Percentiles rank a stretch among this genome's conserved stretches.
Evolutionary conservation across 2,329 filamentous ascomycete species (phyloP).

Genomic region (Cordyceps farinosa): DNA sequence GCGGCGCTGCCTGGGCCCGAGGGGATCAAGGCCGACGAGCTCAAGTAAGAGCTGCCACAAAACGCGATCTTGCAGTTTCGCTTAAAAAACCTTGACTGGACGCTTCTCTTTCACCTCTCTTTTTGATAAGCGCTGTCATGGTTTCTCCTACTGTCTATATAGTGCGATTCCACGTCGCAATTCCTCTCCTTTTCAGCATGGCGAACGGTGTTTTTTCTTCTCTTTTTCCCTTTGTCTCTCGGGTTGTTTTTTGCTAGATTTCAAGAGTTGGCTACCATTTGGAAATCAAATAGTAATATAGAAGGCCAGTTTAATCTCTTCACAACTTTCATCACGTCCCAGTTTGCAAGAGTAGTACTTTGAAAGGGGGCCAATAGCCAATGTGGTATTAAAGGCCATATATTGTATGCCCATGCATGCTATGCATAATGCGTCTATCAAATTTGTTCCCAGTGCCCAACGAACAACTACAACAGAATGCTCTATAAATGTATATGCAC

Average conservation of each 20-base stretch:
- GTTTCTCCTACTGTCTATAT: neutral
- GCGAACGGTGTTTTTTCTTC: conserved; percentile 13
- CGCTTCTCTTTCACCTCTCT: neutral
- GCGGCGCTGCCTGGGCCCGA: neutral
- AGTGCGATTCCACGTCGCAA: neutral
- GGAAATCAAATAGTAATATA: neutral
- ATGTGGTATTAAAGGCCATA: neutral
- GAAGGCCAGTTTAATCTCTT: neutral
- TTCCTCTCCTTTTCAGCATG: conserved; percentile 1
- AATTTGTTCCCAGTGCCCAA: neutral
- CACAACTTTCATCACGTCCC: neutral
- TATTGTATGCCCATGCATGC: conserved; percentile 16
- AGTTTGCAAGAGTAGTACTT: neutral
- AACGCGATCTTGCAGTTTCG: neutral
- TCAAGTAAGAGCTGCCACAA: neutral
- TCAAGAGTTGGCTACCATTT: neutral
- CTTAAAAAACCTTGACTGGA: neutral
- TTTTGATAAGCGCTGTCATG: neutral
- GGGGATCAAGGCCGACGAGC: conserved; percentile 3
- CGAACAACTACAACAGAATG: neutral
- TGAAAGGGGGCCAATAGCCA: neutral
- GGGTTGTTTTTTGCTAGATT: neutral
- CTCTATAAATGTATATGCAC: neutral
- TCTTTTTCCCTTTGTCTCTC: neutral
- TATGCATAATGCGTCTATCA: conserved; percentile 17